Percentiles rank a stretch among this genome's conserved stretches.
Conservation (phyloP, 2,329 filamentous ascomycete species). For the Cyphellophora europaea region DNA sequence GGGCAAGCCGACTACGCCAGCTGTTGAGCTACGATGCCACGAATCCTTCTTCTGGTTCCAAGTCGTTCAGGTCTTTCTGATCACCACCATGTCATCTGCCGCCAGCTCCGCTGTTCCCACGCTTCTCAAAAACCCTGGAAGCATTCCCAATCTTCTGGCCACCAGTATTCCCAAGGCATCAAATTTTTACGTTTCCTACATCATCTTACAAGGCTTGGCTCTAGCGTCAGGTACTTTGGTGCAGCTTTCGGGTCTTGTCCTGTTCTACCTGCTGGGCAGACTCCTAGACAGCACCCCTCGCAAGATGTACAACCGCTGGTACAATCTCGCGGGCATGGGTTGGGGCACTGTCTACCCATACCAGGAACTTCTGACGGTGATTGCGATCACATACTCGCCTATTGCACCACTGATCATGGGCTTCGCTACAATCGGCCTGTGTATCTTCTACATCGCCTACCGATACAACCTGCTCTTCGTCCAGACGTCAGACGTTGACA, state of each 20-base stretch:
- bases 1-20: conserved; percentile 69
- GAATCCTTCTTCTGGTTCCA: conserved; percentile 72
- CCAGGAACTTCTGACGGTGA: conserved; percentile 43
- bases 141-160: conserved; percentile 57
- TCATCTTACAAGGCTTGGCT: conserved; percentile 81
- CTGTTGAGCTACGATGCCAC: conserved; percentile 80
- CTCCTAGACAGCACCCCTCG: conserved; percentile 69
- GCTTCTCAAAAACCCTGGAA: conserved; percentile 54
- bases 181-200: conserved; percentile 94
- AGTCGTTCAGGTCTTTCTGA: conserved; percentile 82
- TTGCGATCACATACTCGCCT: conserved; percentile 73
- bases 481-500: conserved; percentile 71
- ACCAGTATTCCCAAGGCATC: conserved; percentile 69
- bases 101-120: conserved; percentile 59
- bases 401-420: conserved; percentile 78
- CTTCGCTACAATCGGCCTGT: conserved; percentile 71
- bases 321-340: conserved; percentile 59
- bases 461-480: conserved; percentile 88
- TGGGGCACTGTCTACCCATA: conserved; percentile 80
- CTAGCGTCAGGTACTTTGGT: conserved; percentile 67
- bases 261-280: conserved; percentile 66
- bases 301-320: conserved; percentile 71
- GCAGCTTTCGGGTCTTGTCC: conserved; percentile 62
- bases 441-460: conserved; percentile 77
- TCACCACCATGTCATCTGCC: conserved; percentile 73